These are phyloP conservation scores for Fusarium buxicola DNA, from an alignment of 2,329 filamentous ascomycete genomes.

Conservation along the genomic window DNA sequence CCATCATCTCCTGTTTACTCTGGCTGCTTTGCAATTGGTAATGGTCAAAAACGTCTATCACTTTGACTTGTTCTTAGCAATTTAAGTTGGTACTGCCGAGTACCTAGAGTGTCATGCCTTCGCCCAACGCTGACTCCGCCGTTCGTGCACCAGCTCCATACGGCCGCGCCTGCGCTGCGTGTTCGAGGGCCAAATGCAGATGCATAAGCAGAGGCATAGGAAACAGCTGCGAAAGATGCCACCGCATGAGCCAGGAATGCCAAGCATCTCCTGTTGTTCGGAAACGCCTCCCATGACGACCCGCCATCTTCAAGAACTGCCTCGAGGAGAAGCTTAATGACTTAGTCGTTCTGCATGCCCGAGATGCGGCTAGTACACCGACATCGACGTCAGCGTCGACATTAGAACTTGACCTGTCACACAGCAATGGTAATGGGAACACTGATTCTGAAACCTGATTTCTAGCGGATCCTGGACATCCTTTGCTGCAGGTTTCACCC, in stretches of 20 bases:
- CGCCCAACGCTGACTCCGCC: conserved; percentile 9
- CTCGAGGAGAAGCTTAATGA: conserved; percentile 47
- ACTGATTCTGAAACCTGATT: too few species aligned
- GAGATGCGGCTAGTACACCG: neutral
- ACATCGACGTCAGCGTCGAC: too few species aligned
- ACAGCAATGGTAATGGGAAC: too few species aligned
- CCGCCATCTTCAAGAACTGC: conserved; percentile 32
- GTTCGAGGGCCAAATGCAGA: conserved; percentile 58
- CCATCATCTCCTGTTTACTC: too few species aligned
- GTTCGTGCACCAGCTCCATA: conserved; percentile 49
- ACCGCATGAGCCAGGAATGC: conserved; percentile 55
- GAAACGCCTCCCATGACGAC: conserved; percentile 38
- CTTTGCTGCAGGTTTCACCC: too few species aligned
- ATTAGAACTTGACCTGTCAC: neutral
- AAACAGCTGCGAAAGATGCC: conserved; percentile 53
- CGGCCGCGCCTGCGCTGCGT: conserved; percentile 56
- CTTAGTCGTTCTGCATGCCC: conserved; percentile 47
- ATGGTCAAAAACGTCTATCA: too few species aligned
- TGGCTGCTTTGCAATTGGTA: too few species aligned
- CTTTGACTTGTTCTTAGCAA: neutral
- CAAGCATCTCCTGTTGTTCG: conserved; percentile 52
- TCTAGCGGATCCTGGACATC: too few species aligned
- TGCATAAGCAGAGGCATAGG: conserved; percentile 51
- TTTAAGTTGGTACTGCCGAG: neutral
- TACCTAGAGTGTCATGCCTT: conserved; percentile 4